These are phyloP conservation scores for Rutstroemia sp. DNA, from an alignment of 2,329 filamentous ascomycete species.

Conservation along the genomic window DNA sequence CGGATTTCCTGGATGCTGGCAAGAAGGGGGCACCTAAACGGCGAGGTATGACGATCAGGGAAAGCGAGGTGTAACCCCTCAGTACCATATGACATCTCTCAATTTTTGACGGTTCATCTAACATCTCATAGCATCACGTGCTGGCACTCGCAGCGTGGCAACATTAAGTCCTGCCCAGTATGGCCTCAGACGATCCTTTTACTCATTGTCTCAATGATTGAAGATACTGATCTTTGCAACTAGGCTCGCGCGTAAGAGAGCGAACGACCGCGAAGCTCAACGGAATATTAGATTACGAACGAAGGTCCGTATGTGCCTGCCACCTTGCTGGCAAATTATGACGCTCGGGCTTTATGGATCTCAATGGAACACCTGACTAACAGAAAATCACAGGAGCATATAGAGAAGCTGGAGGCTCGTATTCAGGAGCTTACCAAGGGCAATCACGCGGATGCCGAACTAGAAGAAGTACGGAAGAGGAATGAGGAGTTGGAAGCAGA, in stretches of 20 bases:
- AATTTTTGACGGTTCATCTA: constrained; percentile 3
- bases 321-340: too few relatives aligned
- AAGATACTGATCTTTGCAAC: constrained; percentile 26
- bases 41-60: constrained; percentile 18
- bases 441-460: constrained; percentile 37
- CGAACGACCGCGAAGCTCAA: constrained; percentile 87
- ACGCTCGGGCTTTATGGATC: too few relatives aligned
- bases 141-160: constrained; percentile 69
- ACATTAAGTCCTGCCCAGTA: constrained; percentile 44
- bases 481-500: constrained; percentile 49
- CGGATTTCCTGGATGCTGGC: not conserved
- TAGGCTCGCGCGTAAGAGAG: constrained; percentile 80
- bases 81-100: not conserved
- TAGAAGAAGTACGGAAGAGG: constrained; percentile 41
- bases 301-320: not conserved
- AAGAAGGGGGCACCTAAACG: constrained; percentile 11
- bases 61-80: not conserved
- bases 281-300: constrained; percentile 47
- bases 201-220: not conserved
- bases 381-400: constrained; percentile 47
- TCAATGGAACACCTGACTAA: not conserved
- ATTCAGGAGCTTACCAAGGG: constrained; percentile 60
- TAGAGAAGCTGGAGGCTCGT: constrained; percentile 67
- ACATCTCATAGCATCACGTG: constrained; percentile 24
- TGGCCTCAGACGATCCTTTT: not conserved